A percentile compares a stretch with the other conserved stretches of the same genome.
phyloP scores from a whole-genome alignment of 2,329 filamentous ascomycete genomes.

The Tolypocladium endophyticum region DNA sequence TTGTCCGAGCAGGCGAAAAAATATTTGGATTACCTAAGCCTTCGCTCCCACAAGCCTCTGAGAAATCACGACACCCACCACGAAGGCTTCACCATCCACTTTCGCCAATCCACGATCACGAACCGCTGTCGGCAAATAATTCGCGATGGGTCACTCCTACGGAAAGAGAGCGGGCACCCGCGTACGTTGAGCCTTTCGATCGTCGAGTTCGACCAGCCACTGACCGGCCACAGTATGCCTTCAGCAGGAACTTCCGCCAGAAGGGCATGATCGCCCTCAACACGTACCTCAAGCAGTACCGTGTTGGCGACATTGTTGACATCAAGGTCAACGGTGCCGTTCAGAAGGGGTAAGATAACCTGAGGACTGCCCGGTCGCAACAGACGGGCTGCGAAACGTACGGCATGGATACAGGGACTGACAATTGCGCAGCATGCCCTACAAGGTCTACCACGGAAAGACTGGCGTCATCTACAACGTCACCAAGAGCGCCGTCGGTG shows the following conservation, averaged over 20 bases:
- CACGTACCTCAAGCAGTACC: constrained; percentile 92
- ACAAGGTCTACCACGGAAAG: constrained; percentile 99
- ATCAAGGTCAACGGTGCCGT: constrained; percentile 98
- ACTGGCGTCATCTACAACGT: constrained; percentile 98
- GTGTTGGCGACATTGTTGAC: constrained; percentile 97
- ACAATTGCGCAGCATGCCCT: constrained; percentile 66
- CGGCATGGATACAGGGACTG: constrained; percentile 14
- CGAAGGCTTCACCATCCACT: constrained; percentile 20
- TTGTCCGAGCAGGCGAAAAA: constrained; percentile 8
- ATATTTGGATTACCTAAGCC: constrained; percentile 25
- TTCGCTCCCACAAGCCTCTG: constrained; percentile 25
- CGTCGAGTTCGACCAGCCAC: constrained; percentile 16
- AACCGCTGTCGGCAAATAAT: constrained; percentile 31
- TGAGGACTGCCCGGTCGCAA: background rate
- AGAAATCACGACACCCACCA: constrained; percentile 27
- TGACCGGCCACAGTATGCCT: constrained; percentile 57
- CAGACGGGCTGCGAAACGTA: background rate
- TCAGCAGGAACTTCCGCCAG: constrained; percentile 89
- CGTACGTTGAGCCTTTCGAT: constrained; percentile 40
- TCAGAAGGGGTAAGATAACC: constrained; percentile 74
- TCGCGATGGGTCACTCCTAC: constrained; percentile 76
- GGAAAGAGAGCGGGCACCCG: constrained; percentile 82
- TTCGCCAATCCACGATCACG: constrained; percentile 32
- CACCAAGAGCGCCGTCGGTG: constrained; percentile 91
- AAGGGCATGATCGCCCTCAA: constrained; percentile 88